Conservation (phyloP, 352 stramenopile species). For the Albugo candida region DNA sequence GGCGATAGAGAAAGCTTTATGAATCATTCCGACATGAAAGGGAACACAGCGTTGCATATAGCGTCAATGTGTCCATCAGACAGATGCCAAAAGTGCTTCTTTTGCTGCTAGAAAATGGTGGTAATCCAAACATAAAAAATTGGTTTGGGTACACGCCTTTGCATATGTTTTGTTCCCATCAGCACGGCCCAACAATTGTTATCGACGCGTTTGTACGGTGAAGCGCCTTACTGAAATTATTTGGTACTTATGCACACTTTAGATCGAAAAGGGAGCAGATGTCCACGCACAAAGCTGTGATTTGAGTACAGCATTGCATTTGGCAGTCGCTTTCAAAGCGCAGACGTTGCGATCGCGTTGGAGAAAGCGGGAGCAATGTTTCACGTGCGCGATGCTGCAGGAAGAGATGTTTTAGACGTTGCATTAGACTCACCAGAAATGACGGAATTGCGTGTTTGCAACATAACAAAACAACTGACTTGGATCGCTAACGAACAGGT, state of each 20-base stretch:
- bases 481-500: constrained; percentile 57
- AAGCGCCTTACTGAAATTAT: neutral
- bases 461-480: constrained; percentile 36
- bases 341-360: constrained; percentile 47
- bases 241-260: neutral
- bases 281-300: constrained; percentile 73
- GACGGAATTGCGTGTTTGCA: constrained; percentile 60
- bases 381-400: constrained; percentile 58
- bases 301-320: constrained; percentile 57
- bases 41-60: constrained; percentile 67
- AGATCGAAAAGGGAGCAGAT: constrained; percentile 65
- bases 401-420: constrained; percentile 63
- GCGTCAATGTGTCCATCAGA: constrained; percentile 64
- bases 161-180: constrained; percentile 72
- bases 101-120: constrained; percentile 58
- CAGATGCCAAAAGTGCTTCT: constrained; percentile 71
- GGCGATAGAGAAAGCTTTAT: constrained; percentile 36
- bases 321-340: constrained; percentile 55
- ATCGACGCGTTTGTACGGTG: constrained; percentile 61
- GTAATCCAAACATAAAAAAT: constrained; percentile 48
- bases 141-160: constrained; percentile 77
- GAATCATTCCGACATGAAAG: constrained; percentile 66
- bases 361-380: constrained; percentile 56
- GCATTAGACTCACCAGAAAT: constrained; percentile 66
- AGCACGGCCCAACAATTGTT: constrained; percentile 39